Base-by-base conservation (phyloP, 2,329 filamentous ascomycete species). In the Fusarium odoratissimum region DNA sequence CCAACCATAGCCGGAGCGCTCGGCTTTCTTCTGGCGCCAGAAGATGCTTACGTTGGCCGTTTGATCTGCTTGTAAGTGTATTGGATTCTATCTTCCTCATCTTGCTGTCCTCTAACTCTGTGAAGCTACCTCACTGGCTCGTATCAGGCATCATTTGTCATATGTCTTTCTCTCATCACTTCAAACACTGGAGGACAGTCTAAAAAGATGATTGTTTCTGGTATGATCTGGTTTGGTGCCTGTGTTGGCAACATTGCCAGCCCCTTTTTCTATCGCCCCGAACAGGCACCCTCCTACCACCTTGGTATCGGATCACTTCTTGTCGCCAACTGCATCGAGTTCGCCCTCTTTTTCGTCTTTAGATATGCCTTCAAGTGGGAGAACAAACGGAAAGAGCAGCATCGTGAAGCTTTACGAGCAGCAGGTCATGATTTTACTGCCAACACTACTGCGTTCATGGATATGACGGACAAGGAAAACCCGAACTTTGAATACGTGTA, bases 131-230 rank as follows among this genome's bases (percentile, higher is more conserved):
- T 83, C 17, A 79, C 75, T 66, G 81, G 81, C 46, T 83, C 81
- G 3, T 82, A 83, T 67, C 81, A 83, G 42, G 82, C 82, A 1
- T 83, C 82, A 0, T 83, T 82, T 37, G 81, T 83, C 48, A 77
- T 84, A 28, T 79, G 75, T 5, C 79, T 87, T 0, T 84, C 83
- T 2, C 82, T 87, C 64, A 84, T 84, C 45, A 86, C 85, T 0
- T 84, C 84, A 41, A 88, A 88, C 72, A 85, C 84, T 0, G 84
- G 82, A 2, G 89, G 89, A 0, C 88, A 90, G 69, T 90, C 88
- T 3, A 91, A 91, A 77, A 90, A 91, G 76, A 88, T 91, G 49
- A 86, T 91, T 31, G 89, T 89, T n/a, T 90, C 89, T 28, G 89
- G 87, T 3, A 85, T 89, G 63, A 83, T 90, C 5, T 91, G 89